Percentiles rank a stretch among this genome's conserved stretches.
Conservation (phyloP, 2,329 filamentous ascomycete genomes). For the Amphichorda felina region DNA sequence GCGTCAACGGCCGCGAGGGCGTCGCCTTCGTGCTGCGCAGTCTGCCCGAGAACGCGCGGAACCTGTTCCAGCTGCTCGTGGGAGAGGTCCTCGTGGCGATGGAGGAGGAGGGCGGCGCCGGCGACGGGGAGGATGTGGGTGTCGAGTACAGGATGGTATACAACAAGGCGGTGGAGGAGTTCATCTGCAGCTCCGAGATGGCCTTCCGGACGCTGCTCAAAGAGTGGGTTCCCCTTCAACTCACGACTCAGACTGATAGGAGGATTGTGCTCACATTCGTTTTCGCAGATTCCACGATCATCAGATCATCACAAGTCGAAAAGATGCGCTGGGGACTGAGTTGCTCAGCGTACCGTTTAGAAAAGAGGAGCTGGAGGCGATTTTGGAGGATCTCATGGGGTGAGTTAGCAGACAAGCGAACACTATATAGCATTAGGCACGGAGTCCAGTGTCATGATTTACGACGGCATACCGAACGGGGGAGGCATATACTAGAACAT, state of each 20-base stretch:
- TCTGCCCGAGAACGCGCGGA: slow-evolving; percentile 84
- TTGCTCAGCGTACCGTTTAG: slow-evolving; percentile 75
- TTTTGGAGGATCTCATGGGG: slow-evolving; percentile 59
- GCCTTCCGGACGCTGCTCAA: slow-evolving; percentile 88
- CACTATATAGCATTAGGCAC: background rate
- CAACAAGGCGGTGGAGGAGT: slow-evolving; percentile 91
- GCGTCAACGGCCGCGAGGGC: slow-evolving; percentile 80
- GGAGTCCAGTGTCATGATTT: too few species aligned
- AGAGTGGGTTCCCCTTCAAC: slow-evolving; percentile 45
- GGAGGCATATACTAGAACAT: too few species aligned
- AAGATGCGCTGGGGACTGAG: slow-evolving; percentile 78
- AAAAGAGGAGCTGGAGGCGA: slow-evolving; percentile 77
- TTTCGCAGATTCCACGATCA: slow-evolving; percentile 88
- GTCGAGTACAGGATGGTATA: slow-evolving; percentile 89
- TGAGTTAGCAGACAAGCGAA: slow-evolving; percentile 7
- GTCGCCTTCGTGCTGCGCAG: slow-evolving; percentile 84
- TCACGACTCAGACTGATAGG: background rate
- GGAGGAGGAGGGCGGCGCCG: slow-evolving; percentile 41
- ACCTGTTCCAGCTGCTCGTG: slow-evolving; percentile 73
- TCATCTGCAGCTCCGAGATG: slow-evolving; percentile 94
- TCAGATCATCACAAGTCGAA: slow-evolving; percentile 86
- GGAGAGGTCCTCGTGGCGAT: slow-evolving; percentile 68
- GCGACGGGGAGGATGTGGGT: slow-evolving; percentile 44
- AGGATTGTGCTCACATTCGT: slow-evolving; percentile 13
- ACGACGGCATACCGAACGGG: too few species aligned